phyloP scores from a whole-genome alignment of 345 rosid genomes.

The Populus nigra region DNA sequence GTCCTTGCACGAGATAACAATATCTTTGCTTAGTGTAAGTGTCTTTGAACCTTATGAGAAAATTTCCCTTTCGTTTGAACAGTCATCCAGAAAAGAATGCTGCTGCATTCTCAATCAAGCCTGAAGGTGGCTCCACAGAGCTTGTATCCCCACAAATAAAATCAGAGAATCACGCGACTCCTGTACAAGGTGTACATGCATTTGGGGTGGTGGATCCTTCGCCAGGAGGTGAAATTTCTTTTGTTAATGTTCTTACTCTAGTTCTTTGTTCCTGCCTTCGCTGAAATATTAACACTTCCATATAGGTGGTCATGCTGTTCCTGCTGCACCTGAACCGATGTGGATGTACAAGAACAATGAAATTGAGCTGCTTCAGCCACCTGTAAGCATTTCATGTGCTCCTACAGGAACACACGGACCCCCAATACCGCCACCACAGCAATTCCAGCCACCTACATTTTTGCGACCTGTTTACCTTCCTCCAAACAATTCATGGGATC shows the following conservation, averaged over 20 bases:
- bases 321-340: slow-evolving; percentile 35
- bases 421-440: slow-evolving; percentile 62
- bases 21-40: background rate
- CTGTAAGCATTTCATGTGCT: slow-evolving; percentile 56
- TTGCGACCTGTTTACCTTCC: slow-evolving; percentile 62
- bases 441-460: slow-evolving; percentile 65
- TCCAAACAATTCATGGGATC: slow-evolving; percentile 76
- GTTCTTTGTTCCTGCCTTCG: background rate
- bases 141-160: slow-evolving; percentile 65
- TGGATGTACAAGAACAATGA: slow-evolving; percentile 41
- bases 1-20: background rate
- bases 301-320: slow-evolving; percentile 37
- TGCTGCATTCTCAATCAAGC: slow-evolving; percentile 45
- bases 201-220: slow-evolving; percentile 39
- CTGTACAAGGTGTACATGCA: slow-evolving; percentile 44
- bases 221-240: slow-evolving; percentile 49
- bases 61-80: slow-evolving; percentile 22
- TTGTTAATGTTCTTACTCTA: background rate
- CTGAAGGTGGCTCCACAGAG: slow-evolving; percentile 59
- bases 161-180: slow-evolving; percentile 45
- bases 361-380: slow-evolving; percentile 36
- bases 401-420: slow-evolving; percentile 54
- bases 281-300: slow-evolving; percentile 22
- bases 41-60: slow-evolving; percentile 12
- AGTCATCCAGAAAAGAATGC: slow-evolving; percentile 56